phyloP scores from a whole-genome alignment of 306 rosid species.

The Abrus precatorius region DNA sequence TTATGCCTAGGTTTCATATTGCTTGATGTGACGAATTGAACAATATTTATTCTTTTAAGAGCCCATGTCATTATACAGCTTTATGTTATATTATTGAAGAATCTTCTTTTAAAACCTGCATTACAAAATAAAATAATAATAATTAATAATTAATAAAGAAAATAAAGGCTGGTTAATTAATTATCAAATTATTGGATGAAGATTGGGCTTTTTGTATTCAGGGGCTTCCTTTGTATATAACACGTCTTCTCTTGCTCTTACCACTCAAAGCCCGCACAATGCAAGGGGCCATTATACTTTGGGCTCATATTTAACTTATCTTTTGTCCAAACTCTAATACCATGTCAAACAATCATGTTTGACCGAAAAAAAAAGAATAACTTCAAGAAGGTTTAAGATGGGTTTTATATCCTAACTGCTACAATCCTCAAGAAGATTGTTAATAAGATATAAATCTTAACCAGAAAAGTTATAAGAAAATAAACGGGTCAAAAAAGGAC shows the following conservation, averaged over 20 bases:
- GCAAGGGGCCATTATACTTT: not conserved
- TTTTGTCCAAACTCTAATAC: not conserved
- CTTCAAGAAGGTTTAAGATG: not conserved
- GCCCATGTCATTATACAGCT: not conserved
- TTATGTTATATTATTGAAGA: not conserved
- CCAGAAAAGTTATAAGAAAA: no score
- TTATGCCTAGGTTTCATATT: not conserved
- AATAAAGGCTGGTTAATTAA: not conserved
- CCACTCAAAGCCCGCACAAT: not conserved
- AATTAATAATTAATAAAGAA: not conserved
- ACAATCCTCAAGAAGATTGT: no score
- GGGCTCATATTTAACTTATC: not conserved
- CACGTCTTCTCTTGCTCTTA: not conserved
- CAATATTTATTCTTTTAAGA: not conserved
- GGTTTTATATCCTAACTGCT: no score
- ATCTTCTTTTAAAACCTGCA: conserved; percentile 13
- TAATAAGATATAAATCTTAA: no score
- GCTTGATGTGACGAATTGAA: not conserved
- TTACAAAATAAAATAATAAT: no score
- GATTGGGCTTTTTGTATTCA: not conserved
- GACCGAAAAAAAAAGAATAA: no score
- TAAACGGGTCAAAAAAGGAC: no score
- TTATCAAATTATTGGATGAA: not conserved
- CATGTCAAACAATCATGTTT: not conserved
- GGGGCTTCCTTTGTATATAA: not conserved